Percentiles rank a stretch among this genome's conserved stretches.
Conservation (phyloP, 208 protist genomes). For the Acanthamoeba divionensis region DNA sequence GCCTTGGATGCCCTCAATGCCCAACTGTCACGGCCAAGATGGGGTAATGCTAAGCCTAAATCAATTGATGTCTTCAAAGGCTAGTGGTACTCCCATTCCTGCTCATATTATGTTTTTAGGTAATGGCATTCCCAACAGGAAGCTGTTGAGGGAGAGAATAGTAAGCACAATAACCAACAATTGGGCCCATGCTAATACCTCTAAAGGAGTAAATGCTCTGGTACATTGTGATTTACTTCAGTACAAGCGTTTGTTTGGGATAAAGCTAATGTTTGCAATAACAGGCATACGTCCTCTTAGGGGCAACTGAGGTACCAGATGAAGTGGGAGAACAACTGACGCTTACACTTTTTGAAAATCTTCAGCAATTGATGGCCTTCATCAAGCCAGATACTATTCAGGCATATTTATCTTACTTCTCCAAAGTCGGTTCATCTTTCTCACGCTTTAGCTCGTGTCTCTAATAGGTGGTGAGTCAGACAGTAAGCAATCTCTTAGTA, state of each 20-base stretch:
- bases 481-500: not conserved
- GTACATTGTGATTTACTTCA: not conserved
- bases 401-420: not conserved
- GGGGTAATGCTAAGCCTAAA: not conserved
- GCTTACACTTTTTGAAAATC: not conserved
- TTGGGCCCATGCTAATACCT: not conserved
- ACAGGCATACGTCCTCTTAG: not conserved
- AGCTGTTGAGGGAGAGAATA: not conserved
- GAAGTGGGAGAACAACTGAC: not conserved
- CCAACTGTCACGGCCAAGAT: too few relatives aligned
- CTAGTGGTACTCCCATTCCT: too few relatives aligned
- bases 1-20: conserved; percentile 2
- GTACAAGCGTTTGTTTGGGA: not conserved
- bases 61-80: not conserved
- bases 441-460: not conserved
- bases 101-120: too few relatives aligned
- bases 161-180: not conserved
- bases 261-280: not conserved
- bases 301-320: conserved; percentile 33
- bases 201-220: not conserved
- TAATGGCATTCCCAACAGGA: too few relatives aligned
- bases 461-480: not conserved
- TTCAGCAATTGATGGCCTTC: not conserved
- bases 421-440: not conserved
- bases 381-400: not conserved